phyloP scores from a whole-genome alignment of 345 rosid species.

The Linum trigynum region DNA sequence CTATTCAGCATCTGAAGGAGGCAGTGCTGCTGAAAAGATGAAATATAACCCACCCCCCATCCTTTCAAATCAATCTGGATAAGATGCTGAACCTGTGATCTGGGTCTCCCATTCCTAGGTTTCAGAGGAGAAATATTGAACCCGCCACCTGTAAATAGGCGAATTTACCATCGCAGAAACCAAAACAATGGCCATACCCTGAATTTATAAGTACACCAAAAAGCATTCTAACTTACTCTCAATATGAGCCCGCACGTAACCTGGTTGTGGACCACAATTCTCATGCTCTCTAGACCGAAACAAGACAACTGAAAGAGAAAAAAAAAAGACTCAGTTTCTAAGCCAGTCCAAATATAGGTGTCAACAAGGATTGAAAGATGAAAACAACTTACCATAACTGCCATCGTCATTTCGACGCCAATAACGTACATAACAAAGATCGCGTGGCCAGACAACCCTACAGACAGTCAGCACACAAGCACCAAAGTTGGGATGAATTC shows the following conservation, averaged over 20 bases:
- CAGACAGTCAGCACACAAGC: conserved; percentile 15
- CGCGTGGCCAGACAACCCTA: conserved; percentile 99
- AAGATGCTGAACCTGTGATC: conserved; percentile 91
- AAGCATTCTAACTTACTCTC: conserved; percentile 55
- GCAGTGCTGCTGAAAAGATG: conserved; percentile 95
- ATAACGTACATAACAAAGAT: conserved; percentile 95
- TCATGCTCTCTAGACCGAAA: conserved; percentile 98
- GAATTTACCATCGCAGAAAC: not conserved
- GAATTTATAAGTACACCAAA: conserved; percentile 10
- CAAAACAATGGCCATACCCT: not conserved
- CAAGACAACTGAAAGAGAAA: conserved; percentile 62
- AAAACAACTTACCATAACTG: conserved; percentile 64
- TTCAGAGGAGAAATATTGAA: conserved; percentile 84
- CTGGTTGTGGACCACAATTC: conserved; percentile 87
- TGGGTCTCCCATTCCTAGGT: conserved; percentile 73
- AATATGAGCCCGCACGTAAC: conserved; percentile 88
- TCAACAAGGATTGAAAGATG: not conserved
- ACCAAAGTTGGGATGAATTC: not conserved
- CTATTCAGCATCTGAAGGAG: conserved; percentile 96
- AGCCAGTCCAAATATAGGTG: conserved; percentile 9
- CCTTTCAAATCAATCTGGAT: conserved; percentile 98
- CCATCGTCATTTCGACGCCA: conserved; percentile 99
- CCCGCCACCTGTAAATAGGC: conserved; percentile 68
- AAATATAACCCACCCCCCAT: conserved; percentile 83
- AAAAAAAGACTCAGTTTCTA: conserved; percentile 8